Evolutionary conservation across 2,329 filamentous ascomycete genomes (phyloP).

Genomic region (Microascus cirrosus): DNA sequence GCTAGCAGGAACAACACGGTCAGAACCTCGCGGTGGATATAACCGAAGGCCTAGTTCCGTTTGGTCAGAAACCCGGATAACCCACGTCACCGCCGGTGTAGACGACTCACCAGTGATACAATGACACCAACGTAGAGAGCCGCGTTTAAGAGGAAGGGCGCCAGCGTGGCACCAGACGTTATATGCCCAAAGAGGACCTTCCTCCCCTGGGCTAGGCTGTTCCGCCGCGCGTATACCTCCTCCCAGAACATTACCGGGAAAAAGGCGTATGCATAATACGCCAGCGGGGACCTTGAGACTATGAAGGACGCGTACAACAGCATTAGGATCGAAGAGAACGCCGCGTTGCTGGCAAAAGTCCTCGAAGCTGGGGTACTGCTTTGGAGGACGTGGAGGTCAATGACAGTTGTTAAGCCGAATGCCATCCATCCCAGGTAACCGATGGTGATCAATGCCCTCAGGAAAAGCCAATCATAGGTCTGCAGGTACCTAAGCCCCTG

Average conservation of each 20-base stretch:
- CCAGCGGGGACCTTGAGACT: constrained; percentile 64
- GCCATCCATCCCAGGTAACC: constrained; percentile 95
- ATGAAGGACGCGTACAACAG: constrained; percentile 69
- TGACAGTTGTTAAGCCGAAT: constrained; percentile 78
- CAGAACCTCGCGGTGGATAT: constrained; percentile 81
- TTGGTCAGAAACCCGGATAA: background rate
- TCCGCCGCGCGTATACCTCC: constrained; percentile 72
- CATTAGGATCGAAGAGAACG: constrained; percentile 68
- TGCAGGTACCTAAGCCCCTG: constrained; percentile 86
- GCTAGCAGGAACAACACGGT: constrained; percentile 69
- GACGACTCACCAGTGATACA: constrained; percentile 56
- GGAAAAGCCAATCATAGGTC: constrained; percentile 96
- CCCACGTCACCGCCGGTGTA: background rate
- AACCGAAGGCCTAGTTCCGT: constrained; percentile 63
- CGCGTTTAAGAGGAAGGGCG: constrained; percentile 52
- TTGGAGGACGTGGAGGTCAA: constrained; percentile 78
- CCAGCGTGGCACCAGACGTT: constrained; percentile 42
- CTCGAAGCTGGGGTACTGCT: constrained; percentile 54
- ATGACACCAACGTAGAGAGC: constrained; percentile 63
- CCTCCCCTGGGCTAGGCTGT: constrained; percentile 56
- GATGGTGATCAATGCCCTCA: constrained; percentile 75
- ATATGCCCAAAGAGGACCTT: constrained; percentile 60
- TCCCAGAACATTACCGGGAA: constrained; percentile 97
- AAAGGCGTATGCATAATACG: constrained; percentile 85
- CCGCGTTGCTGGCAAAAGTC: constrained; percentile 42